Conservation (phyloP, 1,284 basidiomycete genomes). For the Microbotryum scabiosae region DNA sequence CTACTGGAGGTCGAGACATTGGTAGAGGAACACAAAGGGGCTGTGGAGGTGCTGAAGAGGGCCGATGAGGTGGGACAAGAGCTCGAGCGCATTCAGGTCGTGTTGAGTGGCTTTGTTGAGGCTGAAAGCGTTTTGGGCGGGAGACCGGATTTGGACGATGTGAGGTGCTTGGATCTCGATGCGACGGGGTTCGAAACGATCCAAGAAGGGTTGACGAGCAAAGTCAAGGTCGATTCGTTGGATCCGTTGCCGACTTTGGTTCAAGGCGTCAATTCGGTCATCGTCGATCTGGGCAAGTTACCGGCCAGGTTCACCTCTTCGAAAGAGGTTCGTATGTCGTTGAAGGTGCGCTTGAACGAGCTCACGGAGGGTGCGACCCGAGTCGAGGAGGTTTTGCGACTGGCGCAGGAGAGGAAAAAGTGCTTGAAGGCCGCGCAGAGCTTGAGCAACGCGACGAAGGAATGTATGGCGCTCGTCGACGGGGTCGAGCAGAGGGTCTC, state of each 20-base stretch:
- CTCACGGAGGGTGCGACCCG: neutral
- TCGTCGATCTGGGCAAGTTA: too few relatives aligned
- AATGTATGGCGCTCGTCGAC: neutral
- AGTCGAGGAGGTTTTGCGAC: neutral
- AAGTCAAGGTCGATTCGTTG: neutral
- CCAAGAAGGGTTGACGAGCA: neutral
- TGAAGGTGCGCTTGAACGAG: neutral
- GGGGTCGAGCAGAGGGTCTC: neutral
- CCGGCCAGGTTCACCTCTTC: too few relatives aligned
- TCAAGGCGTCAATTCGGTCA: too few relatives aligned
- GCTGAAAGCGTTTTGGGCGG: neutral
- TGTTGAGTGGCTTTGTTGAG: neutral
- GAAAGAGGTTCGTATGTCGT: neutral
- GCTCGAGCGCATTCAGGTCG: neutral
- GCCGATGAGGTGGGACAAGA: neutral
- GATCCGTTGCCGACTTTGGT: too few relatives aligned
- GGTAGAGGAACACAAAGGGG: neutral
- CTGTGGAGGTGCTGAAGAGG: neutral
- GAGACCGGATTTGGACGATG: neutral
- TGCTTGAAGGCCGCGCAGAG: neutral
- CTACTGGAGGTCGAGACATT: neutral
- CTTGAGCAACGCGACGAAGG: neutral
- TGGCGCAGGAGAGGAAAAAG: neutral
- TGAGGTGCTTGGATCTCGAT: neutral
- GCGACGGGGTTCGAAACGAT: constrained; percentile 2